These are phyloP conservation scores for Cyberlindnera xylosilytica DNA, from an alignment of 805 yeast genomes.

Conservation along the genomic window DNA sequence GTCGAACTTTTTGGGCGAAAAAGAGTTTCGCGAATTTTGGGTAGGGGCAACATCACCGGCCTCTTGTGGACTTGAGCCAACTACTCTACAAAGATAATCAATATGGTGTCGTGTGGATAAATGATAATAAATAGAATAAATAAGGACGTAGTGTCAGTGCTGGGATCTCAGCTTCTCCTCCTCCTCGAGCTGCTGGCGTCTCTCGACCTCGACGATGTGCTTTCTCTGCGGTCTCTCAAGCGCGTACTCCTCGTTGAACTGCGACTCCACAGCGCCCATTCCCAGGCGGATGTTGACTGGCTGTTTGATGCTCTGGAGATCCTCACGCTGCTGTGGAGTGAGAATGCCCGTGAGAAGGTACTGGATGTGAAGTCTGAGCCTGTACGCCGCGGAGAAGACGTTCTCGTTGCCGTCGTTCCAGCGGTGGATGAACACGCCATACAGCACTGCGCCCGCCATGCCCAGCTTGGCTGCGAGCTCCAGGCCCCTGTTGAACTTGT, in stretches of 20 bases:
- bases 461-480: constrained; percentile 50
- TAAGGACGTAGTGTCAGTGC: no score
- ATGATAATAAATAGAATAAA: neutral
- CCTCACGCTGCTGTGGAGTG: constrained; percentile 58
- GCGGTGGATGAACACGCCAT: constrained; percentile 67
- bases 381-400: constrained; percentile 64
- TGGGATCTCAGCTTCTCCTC: constrained; percentile 34
- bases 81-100: no score
- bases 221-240: constrained; percentile 67
- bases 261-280: constrained; percentile 32
- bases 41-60: no score
- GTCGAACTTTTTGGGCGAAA: no score
- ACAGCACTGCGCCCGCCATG: constrained; percentile 47
- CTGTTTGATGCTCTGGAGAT: constrained; percentile 41
- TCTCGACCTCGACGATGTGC: constrained; percentile 73
- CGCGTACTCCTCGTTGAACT: constrained; percentile 34
- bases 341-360: constrained; percentile 52
- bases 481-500: constrained; percentile 57
- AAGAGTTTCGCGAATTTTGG: no score
- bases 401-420: constrained; percentile 87
- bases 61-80: no score
- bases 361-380: constrained; percentile 55
- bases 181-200: constrained; percentile 65
- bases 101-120: no score
- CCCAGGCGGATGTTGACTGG: constrained; percentile 32